phyloP scores from a whole-genome alignment of 2,329 filamentous ascomycete species.

The Huntiella decipiens region DNA sequence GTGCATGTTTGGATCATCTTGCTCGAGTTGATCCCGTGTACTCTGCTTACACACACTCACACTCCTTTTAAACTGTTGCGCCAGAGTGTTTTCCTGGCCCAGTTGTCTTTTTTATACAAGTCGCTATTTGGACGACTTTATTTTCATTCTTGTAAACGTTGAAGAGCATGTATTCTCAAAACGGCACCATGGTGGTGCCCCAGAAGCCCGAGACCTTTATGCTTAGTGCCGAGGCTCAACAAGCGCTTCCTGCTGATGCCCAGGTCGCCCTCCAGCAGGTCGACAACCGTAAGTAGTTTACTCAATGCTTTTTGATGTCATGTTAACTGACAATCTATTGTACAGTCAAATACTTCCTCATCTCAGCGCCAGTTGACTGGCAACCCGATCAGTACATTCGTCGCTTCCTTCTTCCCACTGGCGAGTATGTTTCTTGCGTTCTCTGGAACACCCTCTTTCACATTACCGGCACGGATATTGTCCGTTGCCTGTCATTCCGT shows the following conservation, averaged over 20 bases:
- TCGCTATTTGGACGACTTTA: not conserved
- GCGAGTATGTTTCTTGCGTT: slow-evolving; percentile 97
- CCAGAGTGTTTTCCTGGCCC: no score
- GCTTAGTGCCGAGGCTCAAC: slow-evolving; percentile 91
- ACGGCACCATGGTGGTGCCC: slow-evolving; percentile 71
- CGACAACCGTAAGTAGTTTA: slow-evolving; percentile 59
- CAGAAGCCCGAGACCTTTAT: slow-evolving; percentile 99
- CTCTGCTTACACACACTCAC: not conserved
- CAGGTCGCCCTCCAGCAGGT: slow-evolving; percentile 96
- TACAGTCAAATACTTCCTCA: slow-evolving; percentile 96
- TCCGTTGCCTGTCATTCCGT: slow-evolving; percentile 90
- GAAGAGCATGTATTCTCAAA: slow-evolving; percentile 55
- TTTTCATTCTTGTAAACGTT: slow-evolving; percentile 1
- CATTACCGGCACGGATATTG: slow-evolving; percentile 96
- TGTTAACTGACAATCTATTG: slow-evolving; percentile 13
- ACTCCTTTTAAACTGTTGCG: not conserved
- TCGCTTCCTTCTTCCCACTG: slow-evolving; percentile 83
- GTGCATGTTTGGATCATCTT: no score
- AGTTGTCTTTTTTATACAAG: not conserved
- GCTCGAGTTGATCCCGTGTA: not conserved
- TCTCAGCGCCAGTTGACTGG: slow-evolving; percentile 97
- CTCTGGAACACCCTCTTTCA: slow-evolving; percentile 99
- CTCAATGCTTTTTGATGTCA: not conserved
- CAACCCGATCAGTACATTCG: slow-evolving; percentile 90
- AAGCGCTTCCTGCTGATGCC: slow-evolving; percentile 86